Base-by-base conservation (phyloP, 768 basidiomycete species). In the Coprinopsis sp. region DNA sequence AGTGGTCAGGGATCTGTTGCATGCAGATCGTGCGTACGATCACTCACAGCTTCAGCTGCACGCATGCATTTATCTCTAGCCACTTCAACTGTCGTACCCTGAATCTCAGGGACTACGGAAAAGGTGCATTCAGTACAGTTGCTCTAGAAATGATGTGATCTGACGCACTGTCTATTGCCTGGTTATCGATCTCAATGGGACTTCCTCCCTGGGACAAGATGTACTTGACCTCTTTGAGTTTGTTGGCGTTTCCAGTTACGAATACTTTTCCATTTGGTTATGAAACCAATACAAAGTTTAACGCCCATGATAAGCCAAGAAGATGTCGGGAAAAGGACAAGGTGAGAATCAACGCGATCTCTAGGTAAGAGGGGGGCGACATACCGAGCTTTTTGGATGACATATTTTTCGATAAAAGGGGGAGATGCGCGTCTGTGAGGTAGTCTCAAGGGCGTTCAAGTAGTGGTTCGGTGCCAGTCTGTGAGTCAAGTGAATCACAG, bases 171-270 rank as follows among this genome's bases (percentile, higher is more conserved):
- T 96, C 90, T 14, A 98, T 73, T 53, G 78, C 81, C 57, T 77
- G 76, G 2, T 88, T 86, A 43, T 84, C 82, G 39, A 98, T 77
- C 44, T 84, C 78, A 54, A 97, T 78, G 7, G 84, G 78, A n/a
- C 73, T 64, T 13, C 67, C 58, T 4, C 81, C 81, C 12, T 78
- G 68, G 0, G 76, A 77, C 14, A 98, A 74, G 60, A 98, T 97
- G 25, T 79, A 78, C 56, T 81, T 79, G 50, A 94, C 91, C 68
- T 98, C 95, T 49, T 73, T 77, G 22, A 98, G 72, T 64, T 98
- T 98, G 71, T 93, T 91, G 16, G 83, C 78, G 61, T 98, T 97
- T 22, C 93, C 91, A 0, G 95, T 97, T 14, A 97, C 91, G 63
- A 97, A 96, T 21, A 87, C 93, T 95, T n/a, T n/a, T n/a, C n/a